Evolutionary conservation across 1,139 yeast species (phyloP).

Genomic region (Suhomyces terraborum): DNA sequence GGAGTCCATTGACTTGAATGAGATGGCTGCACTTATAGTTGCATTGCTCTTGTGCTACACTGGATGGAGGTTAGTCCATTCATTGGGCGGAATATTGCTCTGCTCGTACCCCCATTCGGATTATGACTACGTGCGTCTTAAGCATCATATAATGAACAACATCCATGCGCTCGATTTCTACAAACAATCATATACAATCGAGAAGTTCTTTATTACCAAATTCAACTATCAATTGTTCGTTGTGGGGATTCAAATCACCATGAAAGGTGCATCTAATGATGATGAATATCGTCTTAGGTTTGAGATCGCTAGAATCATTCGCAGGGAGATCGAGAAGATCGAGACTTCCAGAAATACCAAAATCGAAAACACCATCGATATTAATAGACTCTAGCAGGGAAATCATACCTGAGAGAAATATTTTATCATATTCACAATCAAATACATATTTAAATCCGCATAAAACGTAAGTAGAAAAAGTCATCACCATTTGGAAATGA

Average conservation of each 20-base stretch:
- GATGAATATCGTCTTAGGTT: slow-evolving; percentile 61
- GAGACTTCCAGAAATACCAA: slow-evolving; percentile 30
- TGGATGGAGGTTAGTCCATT: slow-evolving; percentile 57
- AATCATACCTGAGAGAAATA: neutral
- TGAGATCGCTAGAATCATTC: slow-evolving; percentile 54
- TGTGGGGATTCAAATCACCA: slow-evolving; percentile 53
- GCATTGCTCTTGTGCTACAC: slow-evolving; percentile 52
- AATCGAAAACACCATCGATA: slow-evolving; percentile 65
- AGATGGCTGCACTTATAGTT: slow-evolving; percentile 51
- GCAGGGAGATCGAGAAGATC: slow-evolving; percentile 27
- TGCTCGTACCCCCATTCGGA: slow-evolving; percentile 53
- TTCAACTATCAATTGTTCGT: slow-evolving; percentile 62
- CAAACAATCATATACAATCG: slow-evolving; percentile 49
- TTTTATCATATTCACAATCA: too few species aligned
- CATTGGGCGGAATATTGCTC: slow-evolving; percentile 53
- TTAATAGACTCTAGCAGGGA: slow-evolving; percentile 39
- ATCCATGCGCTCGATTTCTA: slow-evolving; percentile 52
- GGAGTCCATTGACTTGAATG: slow-evolving; percentile 45
- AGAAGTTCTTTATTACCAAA: slow-evolving; percentile 56
- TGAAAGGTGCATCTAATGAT: slow-evolving; percentile 71
- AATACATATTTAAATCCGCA: too few species aligned
- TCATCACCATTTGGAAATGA: too few species aligned
- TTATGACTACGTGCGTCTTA: slow-evolving; percentile 41
- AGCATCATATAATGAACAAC: slow-evolving; percentile 34
- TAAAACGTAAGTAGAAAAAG: too few species aligned